Conservation (phyloP, 345 rosid genomes). For the Limnanthes douglasii region DNA sequence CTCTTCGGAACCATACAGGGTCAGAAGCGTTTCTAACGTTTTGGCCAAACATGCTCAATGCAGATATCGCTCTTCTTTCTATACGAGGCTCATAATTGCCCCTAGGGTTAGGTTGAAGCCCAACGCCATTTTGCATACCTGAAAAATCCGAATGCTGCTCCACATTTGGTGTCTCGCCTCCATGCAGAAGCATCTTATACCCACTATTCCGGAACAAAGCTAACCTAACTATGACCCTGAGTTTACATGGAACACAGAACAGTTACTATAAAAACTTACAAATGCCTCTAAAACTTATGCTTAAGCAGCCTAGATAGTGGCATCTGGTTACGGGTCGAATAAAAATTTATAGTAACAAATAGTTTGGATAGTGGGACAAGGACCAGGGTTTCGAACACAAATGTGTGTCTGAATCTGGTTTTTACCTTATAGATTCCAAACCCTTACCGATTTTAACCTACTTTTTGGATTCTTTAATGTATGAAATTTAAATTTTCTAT, state of each 20-base stretch:
- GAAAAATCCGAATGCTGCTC: constrained; percentile 25
- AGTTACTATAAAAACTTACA: no score
- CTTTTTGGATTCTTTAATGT: no score
- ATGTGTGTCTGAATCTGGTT: no score
- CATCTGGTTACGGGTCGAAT: no score
- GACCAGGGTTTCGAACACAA: no score
- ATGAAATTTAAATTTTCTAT: no score
- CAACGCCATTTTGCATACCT: constrained; percentile 17
- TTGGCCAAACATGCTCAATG: constrained; percentile 65
- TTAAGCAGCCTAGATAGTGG: no score
- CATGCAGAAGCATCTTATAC: constrained; percentile 88
- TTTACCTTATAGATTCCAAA: no score
- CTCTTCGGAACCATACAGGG: constrained; percentile 38
- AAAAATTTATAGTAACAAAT: no score
- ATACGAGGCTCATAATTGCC: constrained; percentile 14
- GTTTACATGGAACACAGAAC: constrained; percentile 7
- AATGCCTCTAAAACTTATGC: no score
- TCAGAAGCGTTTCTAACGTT: constrained; percentile 43
- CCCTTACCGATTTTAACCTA: no score
- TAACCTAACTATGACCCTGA: constrained; percentile 58
- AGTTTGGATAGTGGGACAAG: no score
- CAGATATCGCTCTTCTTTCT: constrained; percentile 76
- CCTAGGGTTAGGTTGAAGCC: constrained; percentile 11
- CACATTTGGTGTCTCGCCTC: constrained; percentile 63
- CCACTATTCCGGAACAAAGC: constrained; percentile 59